These are phyloP conservation scores for Leccinellum albellum DNA, from an alignment of 768 basidiomycete species.

Conservation along the genomic window DNA sequence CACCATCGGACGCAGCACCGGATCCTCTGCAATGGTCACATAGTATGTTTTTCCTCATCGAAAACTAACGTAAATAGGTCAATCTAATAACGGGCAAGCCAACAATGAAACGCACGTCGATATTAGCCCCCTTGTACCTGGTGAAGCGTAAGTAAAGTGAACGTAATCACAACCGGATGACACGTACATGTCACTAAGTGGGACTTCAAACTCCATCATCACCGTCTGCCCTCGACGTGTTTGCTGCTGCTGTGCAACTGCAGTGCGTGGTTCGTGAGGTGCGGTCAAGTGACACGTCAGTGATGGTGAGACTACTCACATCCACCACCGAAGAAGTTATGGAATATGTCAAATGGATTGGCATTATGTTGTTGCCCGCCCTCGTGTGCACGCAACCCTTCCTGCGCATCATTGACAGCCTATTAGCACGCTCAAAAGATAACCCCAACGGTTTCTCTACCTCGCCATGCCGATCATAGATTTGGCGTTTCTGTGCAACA, in stretches of 20 bases:
- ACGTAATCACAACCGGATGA: background rate
- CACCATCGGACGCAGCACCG: slow-evolving; percentile 84
- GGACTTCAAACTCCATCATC: slow-evolving; percentile 80
- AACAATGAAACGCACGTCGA: slow-evolving; percentile 57
- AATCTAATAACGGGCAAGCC: background rate
- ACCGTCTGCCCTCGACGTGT: slow-evolving; percentile 72
- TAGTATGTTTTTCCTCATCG: slow-evolving; percentile 85
- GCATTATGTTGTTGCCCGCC: slow-evolving; percentile 70
- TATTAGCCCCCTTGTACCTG: slow-evolving; percentile 80
- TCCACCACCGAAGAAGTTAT: slow-evolving; percentile 85
- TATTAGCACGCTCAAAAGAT: slow-evolving; percentile 4
- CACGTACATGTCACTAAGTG: slow-evolving; percentile 76
- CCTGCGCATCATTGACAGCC: slow-evolving; percentile 39
- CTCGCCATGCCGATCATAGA: slow-evolving; percentile 94
- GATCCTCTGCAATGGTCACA: slow-evolving; percentile 97
- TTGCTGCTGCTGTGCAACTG: slow-evolving; percentile 48
- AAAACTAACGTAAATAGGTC: slow-evolving; percentile 57
- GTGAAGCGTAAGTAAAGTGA: slow-evolving; percentile 3
- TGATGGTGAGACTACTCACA: slow-evolving; percentile 43
- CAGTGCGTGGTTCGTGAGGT: background rate
- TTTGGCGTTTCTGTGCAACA: slow-evolving; percentile 70
- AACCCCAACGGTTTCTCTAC: slow-evolving; percentile 33
- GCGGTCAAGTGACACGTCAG: background rate
- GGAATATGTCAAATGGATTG: slow-evolving; percentile 95
- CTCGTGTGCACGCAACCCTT: slow-evolving; percentile 89